phyloP scores from a whole-genome alignment of 106 monocot genomes.

The Triglochin maritima region DNA sequence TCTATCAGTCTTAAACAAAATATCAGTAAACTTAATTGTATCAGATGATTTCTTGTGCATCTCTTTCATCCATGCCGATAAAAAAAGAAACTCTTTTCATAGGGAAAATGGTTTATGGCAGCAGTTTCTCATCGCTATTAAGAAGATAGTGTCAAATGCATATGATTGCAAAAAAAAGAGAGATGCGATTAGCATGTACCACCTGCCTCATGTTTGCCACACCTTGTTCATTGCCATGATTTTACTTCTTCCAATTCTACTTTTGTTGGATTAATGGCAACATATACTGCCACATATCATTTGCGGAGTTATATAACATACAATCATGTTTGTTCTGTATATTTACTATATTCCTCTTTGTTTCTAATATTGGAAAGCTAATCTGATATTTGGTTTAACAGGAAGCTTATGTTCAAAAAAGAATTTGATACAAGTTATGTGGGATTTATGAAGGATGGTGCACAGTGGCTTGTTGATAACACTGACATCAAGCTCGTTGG shows the following conservation, averaged over 20 bases:
- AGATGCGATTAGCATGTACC: no score
- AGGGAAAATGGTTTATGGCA: no score
- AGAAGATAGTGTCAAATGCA: no score
- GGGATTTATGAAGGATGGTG: conserved; percentile 80
- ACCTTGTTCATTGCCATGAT: no score
- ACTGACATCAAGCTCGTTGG: conserved; percentile 88
- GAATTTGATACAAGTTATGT: conserved; percentile 58
- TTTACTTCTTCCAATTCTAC: not conserved
- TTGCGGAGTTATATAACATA: not conserved
- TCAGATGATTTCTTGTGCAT: no score
- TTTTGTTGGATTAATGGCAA: not conserved
- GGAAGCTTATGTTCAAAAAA: conserved; percentile 67
- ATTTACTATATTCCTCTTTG: not conserved
- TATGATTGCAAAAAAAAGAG: no score
- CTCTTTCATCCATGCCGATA: no score
- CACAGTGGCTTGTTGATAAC: conserved; percentile 86
- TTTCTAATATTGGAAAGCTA: not conserved
- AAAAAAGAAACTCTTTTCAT: no score
- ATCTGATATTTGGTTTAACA: conserved; percentile 11
- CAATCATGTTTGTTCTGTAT: not conserved
- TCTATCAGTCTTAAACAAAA: no score
- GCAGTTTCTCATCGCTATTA: no score
- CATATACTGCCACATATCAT: not conserved
- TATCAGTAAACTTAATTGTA: no score
- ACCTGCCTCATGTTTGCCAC: no score